phyloP scores from a whole-genome alignment of 2,329 filamentous ascomycete species.

The Stemphylium beticola region DNA sequence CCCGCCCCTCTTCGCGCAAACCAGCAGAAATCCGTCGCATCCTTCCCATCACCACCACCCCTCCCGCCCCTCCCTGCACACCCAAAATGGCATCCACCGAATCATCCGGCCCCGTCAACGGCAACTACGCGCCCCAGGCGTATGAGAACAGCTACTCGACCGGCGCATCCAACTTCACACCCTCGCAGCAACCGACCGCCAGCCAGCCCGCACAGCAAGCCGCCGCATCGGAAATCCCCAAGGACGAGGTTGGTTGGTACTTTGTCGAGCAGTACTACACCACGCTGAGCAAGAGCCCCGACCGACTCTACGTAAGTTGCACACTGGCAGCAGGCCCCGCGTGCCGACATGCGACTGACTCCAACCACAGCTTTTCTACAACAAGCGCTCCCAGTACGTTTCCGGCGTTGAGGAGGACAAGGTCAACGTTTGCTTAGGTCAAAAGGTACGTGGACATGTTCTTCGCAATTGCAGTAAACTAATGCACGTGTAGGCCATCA shows the following conservation, averaged over 20 bases:
- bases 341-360: constrained; percentile 26
- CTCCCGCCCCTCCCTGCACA: constrained; percentile 15
- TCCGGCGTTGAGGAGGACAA: constrained; percentile 90
- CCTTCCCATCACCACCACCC: constrained; percentile 8
- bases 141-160: constrained; percentile 51
- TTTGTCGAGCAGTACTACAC: constrained; percentile 99
- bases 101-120: constrained; percentile 53
- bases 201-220: constrained; percentile 38
- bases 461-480: not conserved
- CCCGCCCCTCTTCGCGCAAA: constrained; percentile 11
- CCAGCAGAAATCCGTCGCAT: constrained; percentile 8
- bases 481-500: constrained; percentile 71
- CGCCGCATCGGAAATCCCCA: constrained; percentile 60
- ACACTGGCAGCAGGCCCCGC: not conserved
- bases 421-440: constrained; percentile 83
- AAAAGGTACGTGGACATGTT: constrained; percentile 68
- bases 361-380: constrained; percentile 77
- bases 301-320: constrained; percentile 76
- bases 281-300: constrained; percentile 89
- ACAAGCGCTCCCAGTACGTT: constrained; percentile 93
- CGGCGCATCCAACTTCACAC: constrained; percentile 35
- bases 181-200: constrained; percentile 34
- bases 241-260: constrained; percentile 98
- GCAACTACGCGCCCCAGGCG: constrained; percentile 54
- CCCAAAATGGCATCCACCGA: constrained; percentile 45